phyloP scores from a whole-genome alignment of 1,284 basidiomycete species.

The Kwoniella shivajii region DNA sequence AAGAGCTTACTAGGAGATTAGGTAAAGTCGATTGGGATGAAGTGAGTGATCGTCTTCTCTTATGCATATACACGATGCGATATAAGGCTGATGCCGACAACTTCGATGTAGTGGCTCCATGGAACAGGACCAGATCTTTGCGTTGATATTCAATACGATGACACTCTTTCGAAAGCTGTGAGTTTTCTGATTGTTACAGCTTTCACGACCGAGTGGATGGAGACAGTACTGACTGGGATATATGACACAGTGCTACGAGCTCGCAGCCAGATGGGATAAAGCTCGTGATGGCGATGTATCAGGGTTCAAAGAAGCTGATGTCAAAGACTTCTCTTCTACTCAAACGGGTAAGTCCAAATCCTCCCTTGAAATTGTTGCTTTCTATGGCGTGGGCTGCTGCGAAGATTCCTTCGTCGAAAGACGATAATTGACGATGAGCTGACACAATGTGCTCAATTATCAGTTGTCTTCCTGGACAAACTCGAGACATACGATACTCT shows the following conservation, averaged over 20 bases:
- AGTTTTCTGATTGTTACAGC: slow-evolving; percentile 12
- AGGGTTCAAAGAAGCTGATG: slow-evolving; percentile 46
- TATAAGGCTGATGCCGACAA: no score
- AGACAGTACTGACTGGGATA: no score
- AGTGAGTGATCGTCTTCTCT: slow-evolving; percentile 41
- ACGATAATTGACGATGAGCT: no score
- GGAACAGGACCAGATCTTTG: slow-evolving; percentile 79
- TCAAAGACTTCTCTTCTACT: slow-evolving; percentile 44
- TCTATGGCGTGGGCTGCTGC: no score
- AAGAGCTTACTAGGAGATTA: slow-evolving; percentile 69
- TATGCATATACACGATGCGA: neutral
- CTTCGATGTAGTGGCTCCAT: slow-evolving; percentile 66
- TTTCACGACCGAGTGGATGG: slow-evolving; percentile 2
- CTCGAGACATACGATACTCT: slow-evolving; percentile 50
- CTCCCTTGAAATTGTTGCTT: no score
- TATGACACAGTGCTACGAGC: slow-evolving; percentile 57
- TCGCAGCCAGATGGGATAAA: slow-evolving; percentile 76
- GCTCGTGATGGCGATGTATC: slow-evolving; percentile 60
- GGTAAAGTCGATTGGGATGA: slow-evolving; percentile 79
- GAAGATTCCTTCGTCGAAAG: no score
- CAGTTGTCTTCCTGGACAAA: slow-evolving; percentile 58
- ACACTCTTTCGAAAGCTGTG: slow-evolving; percentile 66
- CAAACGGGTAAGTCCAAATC: slow-evolving; percentile 39
- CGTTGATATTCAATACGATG: slow-evolving; percentile 80
- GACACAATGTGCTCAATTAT: neutral